Base-by-base conservation (phyloP, 2,329 filamentous ascomycete genomes). In the Penicillium sp. region DNA sequence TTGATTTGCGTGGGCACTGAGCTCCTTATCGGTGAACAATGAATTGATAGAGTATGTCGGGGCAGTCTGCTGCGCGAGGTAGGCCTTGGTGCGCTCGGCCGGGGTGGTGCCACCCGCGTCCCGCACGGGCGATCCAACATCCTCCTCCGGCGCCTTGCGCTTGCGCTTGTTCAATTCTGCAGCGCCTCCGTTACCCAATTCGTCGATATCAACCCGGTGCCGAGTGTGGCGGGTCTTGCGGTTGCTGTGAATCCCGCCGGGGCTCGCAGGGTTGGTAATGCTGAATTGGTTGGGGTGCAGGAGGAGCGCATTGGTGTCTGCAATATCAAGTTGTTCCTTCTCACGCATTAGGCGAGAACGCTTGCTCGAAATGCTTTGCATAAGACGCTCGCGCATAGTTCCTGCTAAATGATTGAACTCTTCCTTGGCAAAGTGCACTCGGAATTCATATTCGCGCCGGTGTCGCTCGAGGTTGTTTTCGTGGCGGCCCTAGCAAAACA, bases 11-110 rank as follows among this genome's bases (percentile, higher is more conserved):
- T 85, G 83, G 69, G 84, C 77, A 51, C 81, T 81, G 52, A 88
- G 79, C 70, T 88, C 86, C 74, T 87, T 88, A 59, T 88, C 85
- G 3, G 84, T 88, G 68, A 88, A 88, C 16, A 88, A 77, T n/a
- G 82, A 80, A 55, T 87, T 81, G 55, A 88, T 80, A 8, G 83
- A 86, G 72, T 86, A 87, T 5, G 81, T 77, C 1, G 84, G 78
- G 8, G 84, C 81, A 60, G 83, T 80, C 63, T 84, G 83, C 61
- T 88, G 84, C 46, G 82, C 79, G 48, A 81, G 69, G 63, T 79
- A 79, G 11, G 79, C 75, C 68, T 82, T 83, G 52, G 79, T 79
- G 62, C 84, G 83, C 73, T 74, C 84, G 71, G 71, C 77, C 52
- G 70, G 83, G 55, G 66, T 82, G 67, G 65, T 77, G 62, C 67